Conservation (phyloP, 2,329 filamentous ascomycete genomes). For the Fusarium mangiferae region DNA sequence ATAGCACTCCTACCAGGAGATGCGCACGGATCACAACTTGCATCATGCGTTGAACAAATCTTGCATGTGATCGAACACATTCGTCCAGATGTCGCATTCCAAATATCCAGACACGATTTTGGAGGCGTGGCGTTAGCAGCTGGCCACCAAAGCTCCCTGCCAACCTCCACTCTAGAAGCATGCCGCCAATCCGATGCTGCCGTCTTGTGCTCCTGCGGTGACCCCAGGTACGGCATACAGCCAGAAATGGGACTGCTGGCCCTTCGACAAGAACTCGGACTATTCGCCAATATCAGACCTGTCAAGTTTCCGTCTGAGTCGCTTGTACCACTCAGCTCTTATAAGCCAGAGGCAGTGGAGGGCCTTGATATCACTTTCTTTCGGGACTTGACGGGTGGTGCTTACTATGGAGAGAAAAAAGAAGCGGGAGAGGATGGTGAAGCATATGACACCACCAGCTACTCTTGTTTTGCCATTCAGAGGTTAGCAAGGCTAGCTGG, state of each 20-base stretch:
- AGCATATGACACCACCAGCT: constrained; percentile 64
- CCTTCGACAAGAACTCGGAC: constrained; percentile 72
- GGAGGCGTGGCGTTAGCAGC: constrained; percentile 3
- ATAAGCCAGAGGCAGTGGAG: constrained; percentile 74
- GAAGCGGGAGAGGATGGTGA: constrained; percentile 62
- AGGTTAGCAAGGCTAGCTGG: constrained; percentile 68
- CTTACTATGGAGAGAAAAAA: constrained; percentile 77
- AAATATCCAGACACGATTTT: constrained; percentile 7
- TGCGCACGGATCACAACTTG: constrained; percentile 9
- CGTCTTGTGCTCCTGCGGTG: constrained; percentile 16
- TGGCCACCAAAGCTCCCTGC: not conserved
- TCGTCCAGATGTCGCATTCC: constrained; percentile 8
- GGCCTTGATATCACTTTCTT: constrained; percentile 82
- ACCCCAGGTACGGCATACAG: not conserved
- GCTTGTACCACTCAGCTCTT: constrained; percentile 73
- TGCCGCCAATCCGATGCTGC: constrained; percentile 16
- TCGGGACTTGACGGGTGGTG: constrained; percentile 79
- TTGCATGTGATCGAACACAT: constrained; percentile 12
- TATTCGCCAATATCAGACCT: constrained; percentile 72
- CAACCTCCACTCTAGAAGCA: constrained; percentile 14
- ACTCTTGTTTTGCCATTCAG: constrained; percentile 76
- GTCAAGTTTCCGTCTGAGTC: constrained; percentile 80
- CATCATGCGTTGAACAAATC: not conserved
- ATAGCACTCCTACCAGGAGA: constrained; percentile 23
- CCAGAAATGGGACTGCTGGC: constrained; percentile 76